A percentile compares a stretch with the other conserved stretches of the same genome.
Evolutionary conservation across 2,329 filamentous ascomycete genomes (phyloP).

Genomic region (Orbilia ellipsospora): DNA sequence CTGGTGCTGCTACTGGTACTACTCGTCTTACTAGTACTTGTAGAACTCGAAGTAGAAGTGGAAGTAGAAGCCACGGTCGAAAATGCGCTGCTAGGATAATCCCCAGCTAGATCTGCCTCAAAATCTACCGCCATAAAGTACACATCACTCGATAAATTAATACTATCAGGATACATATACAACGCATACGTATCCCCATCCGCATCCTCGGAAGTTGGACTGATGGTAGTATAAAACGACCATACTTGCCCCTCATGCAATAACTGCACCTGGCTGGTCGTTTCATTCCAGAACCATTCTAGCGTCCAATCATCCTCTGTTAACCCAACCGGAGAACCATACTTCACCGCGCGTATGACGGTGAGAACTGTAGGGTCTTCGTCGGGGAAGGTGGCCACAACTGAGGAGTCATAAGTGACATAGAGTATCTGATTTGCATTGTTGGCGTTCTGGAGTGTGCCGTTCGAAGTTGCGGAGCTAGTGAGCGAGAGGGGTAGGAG

Average conservation of each 20-base stretch:
- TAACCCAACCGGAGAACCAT: not conserved
- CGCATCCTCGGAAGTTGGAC: not conserved
- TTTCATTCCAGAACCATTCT: conserved; percentile 24
- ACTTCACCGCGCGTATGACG: conserved; percentile 20
- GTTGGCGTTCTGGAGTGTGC: not conserved
- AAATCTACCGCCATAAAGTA: not conserved
- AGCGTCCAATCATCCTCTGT: not conserved
- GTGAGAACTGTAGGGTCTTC: conserved; percentile 12
- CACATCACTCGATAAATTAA: not conserved
- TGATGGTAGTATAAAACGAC: not conserved
- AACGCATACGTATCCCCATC: conserved; percentile 3
- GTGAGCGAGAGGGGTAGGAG: not conserved
- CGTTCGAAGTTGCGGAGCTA: not conserved
- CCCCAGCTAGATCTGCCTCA: not conserved
- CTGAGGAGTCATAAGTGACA: conserved; percentile 16
- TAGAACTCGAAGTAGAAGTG: not conserved
- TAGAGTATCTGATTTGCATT: conserved; percentile 8
- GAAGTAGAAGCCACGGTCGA: not conserved
- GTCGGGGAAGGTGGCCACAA: conserved; percentile 4
- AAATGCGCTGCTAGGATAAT: not conserved
- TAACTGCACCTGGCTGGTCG: conserved; percentile 7
- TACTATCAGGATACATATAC: conserved; percentile 26
- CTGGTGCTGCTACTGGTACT: no score
- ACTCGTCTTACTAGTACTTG: conserved; percentile 11
- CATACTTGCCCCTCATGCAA: not conserved